Base-by-base conservation (phyloP, 805 yeast species). In the Saccharomyces eubayanus region DNA sequence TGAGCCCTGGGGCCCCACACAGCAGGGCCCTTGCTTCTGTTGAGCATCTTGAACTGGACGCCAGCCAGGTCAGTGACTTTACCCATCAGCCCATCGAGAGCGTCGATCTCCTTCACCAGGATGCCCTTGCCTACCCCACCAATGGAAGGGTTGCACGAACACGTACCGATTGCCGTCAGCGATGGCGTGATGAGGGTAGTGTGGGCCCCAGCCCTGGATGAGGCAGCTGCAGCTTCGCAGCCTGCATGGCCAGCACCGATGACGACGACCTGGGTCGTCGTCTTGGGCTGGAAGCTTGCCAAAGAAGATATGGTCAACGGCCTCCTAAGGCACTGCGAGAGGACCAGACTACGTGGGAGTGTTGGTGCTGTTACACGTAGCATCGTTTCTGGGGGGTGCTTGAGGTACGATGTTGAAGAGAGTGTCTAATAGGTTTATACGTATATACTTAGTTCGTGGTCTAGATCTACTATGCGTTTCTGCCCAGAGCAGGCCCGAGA, bases 161-260 rank as follows among this genome's bases (percentile, higher is more conserved):
- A 94, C 0, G 95, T 87, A 0, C 99, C 99, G 12, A 94, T 83
- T 64, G 89, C 87, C 29, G 75, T 66, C 31, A 82, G 64, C 48
- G 76, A 78, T 1, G 96, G 98, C 0, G 99, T 91, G 1, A 94
- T 75, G 28, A 94, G 73, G 2, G 62, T 51, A 3, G 71, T 65
- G 2, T 64, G 56, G 1, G 85, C 78, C 0, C 97, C 97, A 0
- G 87, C 66, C 57, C 99, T 76, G 0, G 98, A 96, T 0, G 96
- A 77, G 0, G 92, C 98, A 0, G 97, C 77, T 2, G 96, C 94
- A 0, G 99, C 99, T 70, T 94, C 99, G 61, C 96, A 85, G 11
- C 99, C 99, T 36, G 99, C 99, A 73, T 94, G 99, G 0, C 99
- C 99, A 11, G 96, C 99, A 4, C 99, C 99, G 21, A 94, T 82